phyloP scores from a whole-genome alignment of 352 stramenopile species.

The Globisporangium polare region DNA sequence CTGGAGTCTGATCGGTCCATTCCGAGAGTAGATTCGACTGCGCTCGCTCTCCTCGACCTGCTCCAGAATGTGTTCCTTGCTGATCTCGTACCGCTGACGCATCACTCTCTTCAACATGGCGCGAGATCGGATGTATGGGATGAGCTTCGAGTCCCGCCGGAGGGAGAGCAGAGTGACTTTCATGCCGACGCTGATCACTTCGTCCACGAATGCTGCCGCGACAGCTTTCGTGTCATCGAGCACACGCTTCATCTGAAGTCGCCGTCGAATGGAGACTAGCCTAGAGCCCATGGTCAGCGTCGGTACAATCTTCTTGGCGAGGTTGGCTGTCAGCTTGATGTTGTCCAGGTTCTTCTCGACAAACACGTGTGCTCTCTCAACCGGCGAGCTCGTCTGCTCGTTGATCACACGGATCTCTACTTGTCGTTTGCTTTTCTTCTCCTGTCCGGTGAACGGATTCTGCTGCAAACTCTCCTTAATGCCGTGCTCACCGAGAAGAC shows the following conservation, averaged over 20 bases:
- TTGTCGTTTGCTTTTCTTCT: slow-evolving; percentile 40
- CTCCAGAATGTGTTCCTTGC: slow-evolving; percentile 36
- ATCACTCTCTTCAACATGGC: slow-evolving; percentile 44
- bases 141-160: slow-evolving; percentile 38
- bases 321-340: slow-evolving; percentile 29
- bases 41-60: slow-evolving; percentile 53
- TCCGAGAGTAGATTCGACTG: slow-evolving; percentile 49
- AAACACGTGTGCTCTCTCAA: slow-evolving; percentile 53
- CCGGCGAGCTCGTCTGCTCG: slow-evolving; percentile 40
- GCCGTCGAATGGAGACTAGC: slow-evolving; percentile 54
- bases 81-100: slow-evolving; percentile 41
- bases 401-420: slow-evolving; percentile 52
- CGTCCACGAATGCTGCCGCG: slow-evolving; percentile 24
- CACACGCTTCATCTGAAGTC: slow-evolving; percentile 48
- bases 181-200: slow-evolving; percentile 30
- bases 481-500: slow-evolving; percentile 37
- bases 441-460: slow-evolving; percentile 46
- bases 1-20: slow-evolving; percentile 42
- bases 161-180: slow-evolving; percentile 29
- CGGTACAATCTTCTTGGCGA: slow-evolving; percentile 59
- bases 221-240: slow-evolving; percentile 28
- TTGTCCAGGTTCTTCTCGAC: slow-evolving; percentile 53
- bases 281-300: slow-evolving; percentile 62
- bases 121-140: slow-evolving; percentile 39
- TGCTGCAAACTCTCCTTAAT: slow-evolving; percentile 70